These are phyloP conservation scores for Haematococcus lacustris DNA, from an alignment of 139 green algal species.

Conservation along the genomic window DNA sequence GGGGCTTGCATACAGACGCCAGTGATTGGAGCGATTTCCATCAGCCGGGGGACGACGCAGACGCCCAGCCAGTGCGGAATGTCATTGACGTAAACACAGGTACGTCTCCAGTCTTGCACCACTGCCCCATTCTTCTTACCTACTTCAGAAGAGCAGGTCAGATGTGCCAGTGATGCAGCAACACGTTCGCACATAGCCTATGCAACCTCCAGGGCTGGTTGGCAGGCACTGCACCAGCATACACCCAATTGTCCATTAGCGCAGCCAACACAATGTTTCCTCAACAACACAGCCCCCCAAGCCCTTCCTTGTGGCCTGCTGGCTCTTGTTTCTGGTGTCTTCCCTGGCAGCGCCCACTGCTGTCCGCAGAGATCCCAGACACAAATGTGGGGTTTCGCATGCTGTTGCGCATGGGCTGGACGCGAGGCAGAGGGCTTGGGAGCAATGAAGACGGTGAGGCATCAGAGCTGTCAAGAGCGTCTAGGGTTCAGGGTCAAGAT, in stretches of 20 bases:
- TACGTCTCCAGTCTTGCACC: background rate
- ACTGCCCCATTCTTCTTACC: too few species aligned
- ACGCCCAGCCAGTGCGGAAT: background rate
- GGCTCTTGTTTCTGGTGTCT: background rate
- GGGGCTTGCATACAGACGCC: background rate
- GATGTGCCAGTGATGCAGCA: background rate
- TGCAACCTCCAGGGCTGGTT: background rate
- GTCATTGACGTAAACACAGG: conserved; percentile 1
- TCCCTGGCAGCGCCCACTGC: background rate
- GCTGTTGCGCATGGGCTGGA: conserved; percentile 81
- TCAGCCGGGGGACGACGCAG: background rate
- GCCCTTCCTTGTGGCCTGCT: too few species aligned
- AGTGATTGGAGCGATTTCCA: background rate
- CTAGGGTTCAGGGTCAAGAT: too few species aligned
- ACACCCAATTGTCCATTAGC: background rate
- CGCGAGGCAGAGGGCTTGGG: conserved; percentile 62
- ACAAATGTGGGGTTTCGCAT: conserved; percentile 73
- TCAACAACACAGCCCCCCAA: background rate
- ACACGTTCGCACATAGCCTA: background rate
- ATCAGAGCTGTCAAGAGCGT: too few species aligned
- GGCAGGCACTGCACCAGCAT: background rate
- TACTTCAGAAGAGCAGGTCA: background rate
- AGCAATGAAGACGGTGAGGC: conserved; percentile 55
- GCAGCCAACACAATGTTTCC: background rate
- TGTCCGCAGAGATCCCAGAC: conserved; percentile 12